These are phyloP conservation scores for Microcera coccophila DNA, from an alignment of 2,329 filamentous ascomycete species.

Conservation along the genomic window DNA sequence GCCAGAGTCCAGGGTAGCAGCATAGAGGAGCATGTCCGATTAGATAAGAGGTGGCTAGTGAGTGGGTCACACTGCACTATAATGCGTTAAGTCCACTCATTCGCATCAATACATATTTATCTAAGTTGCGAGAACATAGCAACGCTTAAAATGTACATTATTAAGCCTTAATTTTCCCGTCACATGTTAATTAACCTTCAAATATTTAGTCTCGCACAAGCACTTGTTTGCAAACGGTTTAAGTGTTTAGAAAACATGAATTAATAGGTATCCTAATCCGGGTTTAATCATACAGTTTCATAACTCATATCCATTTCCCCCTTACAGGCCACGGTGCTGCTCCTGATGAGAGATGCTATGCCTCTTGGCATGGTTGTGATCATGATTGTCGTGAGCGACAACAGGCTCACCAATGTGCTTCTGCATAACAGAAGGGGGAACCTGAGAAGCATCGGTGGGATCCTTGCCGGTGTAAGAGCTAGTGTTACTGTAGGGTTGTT, in stretches of 20 bases:
- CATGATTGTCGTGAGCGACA: conserved; percentile 42
- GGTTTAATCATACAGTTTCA: background rate
- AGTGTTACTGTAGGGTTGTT: conserved; percentile 15
- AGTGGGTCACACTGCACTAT: too few species aligned
- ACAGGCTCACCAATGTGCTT: conserved; percentile 44
- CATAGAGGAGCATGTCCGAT: conserved; percentile 1
- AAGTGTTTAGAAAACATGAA: too few species aligned
- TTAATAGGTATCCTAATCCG: too few species aligned
- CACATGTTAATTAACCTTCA: too few species aligned
- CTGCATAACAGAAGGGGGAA: conserved; percentile 51
- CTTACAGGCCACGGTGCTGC: conserved; percentile 43
- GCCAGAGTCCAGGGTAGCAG: conserved; percentile 4
- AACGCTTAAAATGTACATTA: too few species aligned
- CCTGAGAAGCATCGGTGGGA: conserved; percentile 54
- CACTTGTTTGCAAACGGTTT: too few species aligned
- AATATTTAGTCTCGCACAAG: too few species aligned
- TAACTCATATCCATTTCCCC: conserved; percentile 8
- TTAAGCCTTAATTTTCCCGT: too few species aligned
- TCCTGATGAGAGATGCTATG: conserved; percentile 50
- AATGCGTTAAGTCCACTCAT: too few species aligned
- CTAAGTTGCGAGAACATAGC: too few species aligned
- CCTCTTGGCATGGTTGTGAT: conserved; percentile 43
- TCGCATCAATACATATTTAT: too few species aligned
- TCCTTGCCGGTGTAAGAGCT: conserved; percentile 33
- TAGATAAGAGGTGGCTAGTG: conserved; percentile 9